Percentiles rank a stretch among this genome's conserved stretches.
Conservation (phyloP, 805 yeast genomes). For the Yamadazyma kitorensis region DNA sequence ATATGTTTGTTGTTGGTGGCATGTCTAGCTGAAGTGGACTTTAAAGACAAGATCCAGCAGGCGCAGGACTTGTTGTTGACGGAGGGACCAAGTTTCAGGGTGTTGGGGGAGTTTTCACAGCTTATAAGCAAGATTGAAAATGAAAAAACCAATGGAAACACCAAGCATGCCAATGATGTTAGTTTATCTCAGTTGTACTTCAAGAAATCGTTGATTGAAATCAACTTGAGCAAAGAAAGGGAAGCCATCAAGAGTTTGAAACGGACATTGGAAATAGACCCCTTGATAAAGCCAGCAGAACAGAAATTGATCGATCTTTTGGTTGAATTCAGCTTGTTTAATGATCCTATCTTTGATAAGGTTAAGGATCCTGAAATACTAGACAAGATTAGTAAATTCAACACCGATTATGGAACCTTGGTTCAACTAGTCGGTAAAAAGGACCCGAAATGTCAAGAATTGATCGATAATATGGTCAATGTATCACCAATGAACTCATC, state of each 20-base stretch:
- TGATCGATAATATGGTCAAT: constrained; percentile 20
- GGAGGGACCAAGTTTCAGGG: constrained; percentile 31
- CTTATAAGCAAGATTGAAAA: constrained; percentile 15
- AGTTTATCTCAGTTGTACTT: constrained; percentile 46
- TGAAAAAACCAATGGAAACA: constrained; percentile 25
- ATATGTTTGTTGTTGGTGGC: background rate
- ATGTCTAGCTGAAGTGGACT: constrained; percentile 1
- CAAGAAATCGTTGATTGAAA: constrained; percentile 60
- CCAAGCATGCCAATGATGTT: constrained; percentile 33
- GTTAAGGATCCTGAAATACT: constrained; percentile 14
- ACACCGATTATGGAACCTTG: constrained; percentile 4
- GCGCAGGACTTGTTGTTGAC: constrained; percentile 19
- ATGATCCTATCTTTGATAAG: constrained; percentile 16
- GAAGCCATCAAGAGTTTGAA: constrained; percentile 54
- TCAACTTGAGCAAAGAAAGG: constrained; percentile 52
- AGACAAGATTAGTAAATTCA: constrained; percentile 16
- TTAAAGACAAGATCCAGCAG: constrained; percentile 9
- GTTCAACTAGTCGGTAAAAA: constrained; percentile 1
- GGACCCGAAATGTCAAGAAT: constrained; percentile 8
- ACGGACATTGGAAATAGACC: constrained; percentile 41
- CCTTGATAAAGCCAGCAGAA: constrained; percentile 46
- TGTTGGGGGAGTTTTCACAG: constrained; percentile 22
- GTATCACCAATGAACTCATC: constrained; percentile 43
- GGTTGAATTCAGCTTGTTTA: constrained; percentile 51
- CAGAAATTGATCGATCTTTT: constrained; percentile 47